Base-by-base conservation (phyloP, 2,329 filamentous ascomycete species). In the Sclerotinia glacialis region DNA sequence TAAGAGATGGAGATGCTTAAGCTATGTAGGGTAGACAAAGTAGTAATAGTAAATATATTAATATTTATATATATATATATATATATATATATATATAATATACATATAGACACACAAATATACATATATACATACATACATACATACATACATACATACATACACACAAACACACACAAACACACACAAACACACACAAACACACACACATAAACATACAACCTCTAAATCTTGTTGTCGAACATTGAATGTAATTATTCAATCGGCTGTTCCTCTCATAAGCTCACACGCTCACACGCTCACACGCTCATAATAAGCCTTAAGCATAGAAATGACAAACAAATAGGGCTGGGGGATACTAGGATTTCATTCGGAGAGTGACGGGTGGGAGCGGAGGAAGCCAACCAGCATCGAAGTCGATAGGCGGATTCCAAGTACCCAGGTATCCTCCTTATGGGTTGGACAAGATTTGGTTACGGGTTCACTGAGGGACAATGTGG, bases 261-360 rank as follows among this genome's bases (percentile, higher is more conserved):
- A 12, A 18, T 59, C 42, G 18, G 40, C 34, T 21, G 21, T 47
- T n/a, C 6, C 42, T 9, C 9, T 31, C 28, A 49, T 37, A 60
- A 60, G 44, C 44, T 40, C 53, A 47, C 5, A 12, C 9, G 7
- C 52, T 23, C 53, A 61, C n/a, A n/a, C n/a, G 44, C 44, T 40
- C 53, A 47, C 5, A 12, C 9, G 7, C 52, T 23, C 53, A 61
- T n/a, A n/a, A n/a, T 40, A 26, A 61, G 58, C 44, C 58, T 60
- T 49, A 49, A 49, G 44, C 46, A 60, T 49, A 60, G 21, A 14
- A 60, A 16, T 49, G n/a, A 26, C 28, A 60, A 60, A 37, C 56
- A 59, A 59, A 21, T 61, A 61, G 58, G 58, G 58, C 58, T 61
- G 58, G 58, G 37, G 14, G 58, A 37, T 26, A 49, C 58, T 40